Conservation (phyloP, 225 moss, liverwort and hornwort genomes). For the Physcomitrellopsis africana region DNA sequence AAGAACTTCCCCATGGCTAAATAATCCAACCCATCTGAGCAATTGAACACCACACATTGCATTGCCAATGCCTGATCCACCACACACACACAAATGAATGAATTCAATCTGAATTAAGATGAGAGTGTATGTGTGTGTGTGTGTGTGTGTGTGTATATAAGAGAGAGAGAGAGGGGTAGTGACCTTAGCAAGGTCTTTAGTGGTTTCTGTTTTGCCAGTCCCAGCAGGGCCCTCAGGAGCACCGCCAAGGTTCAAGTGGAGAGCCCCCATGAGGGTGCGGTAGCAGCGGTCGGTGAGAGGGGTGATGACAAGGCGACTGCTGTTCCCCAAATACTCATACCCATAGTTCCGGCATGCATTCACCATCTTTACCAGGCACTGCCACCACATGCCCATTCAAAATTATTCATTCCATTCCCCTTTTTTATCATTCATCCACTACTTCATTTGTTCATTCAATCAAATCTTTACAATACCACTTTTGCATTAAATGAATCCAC, state of each 20-base stretch:
- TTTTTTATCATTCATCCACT: no score
- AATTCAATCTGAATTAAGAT: no score
- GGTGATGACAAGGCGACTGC: slow-evolving; percentile 76
- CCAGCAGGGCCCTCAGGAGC: slow-evolving; percentile 91
- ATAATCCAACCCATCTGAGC: slow-evolving; percentile 84
- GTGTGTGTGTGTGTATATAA: neutral
- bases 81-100: no score
- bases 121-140: neutral
- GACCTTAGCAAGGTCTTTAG: slow-evolving; percentile 91
- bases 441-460: no score
- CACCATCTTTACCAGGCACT: slow-evolving; percentile 82
- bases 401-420: no score
- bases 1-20: slow-evolving; percentile 87
- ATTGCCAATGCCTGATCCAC: slow-evolving; percentile 71
- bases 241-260: slow-evolving; percentile 83
- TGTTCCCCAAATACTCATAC: slow-evolving; percentile 82
- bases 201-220: slow-evolving; percentile 88
- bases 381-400: neutral
- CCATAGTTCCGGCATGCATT: slow-evolving; percentile 77
- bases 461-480: no score
- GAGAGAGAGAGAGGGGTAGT: no score
- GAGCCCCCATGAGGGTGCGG: slow-evolving; percentile 81
- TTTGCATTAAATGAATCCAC: no score
- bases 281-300: slow-evolving; percentile 86
- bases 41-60: slow-evolving; percentile 92